A percentile compares a stretch with the other conserved stretches of the same genome.
Evolutionary conservation across 139 green algal genomes (phyloP).

Genomic region (Picochlorum sp.): DNA sequence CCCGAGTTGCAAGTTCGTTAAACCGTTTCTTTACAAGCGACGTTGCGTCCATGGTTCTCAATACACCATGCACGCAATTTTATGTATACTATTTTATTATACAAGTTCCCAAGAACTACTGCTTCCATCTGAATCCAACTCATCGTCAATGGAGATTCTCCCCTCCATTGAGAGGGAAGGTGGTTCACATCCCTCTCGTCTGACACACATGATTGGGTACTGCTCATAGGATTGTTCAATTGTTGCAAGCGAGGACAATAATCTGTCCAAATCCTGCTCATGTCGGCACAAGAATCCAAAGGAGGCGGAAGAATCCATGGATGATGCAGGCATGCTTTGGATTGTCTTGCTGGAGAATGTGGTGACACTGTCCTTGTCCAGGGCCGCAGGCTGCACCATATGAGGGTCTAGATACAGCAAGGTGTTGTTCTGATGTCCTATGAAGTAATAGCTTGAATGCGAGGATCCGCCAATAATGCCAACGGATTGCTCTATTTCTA

Average conservation of each 20-base stretch:
- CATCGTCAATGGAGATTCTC: too few species aligned
- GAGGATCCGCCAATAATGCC: conserved; percentile 85
- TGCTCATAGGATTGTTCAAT: too few species aligned
- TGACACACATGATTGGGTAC: too few species aligned
- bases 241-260: too few species aligned
- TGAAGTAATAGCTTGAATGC: conserved; percentile 72
- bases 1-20: conserved; percentile 4
- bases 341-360: conserved; percentile 30
- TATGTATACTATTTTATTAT: too few species aligned
- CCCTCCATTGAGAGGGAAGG: too few species aligned
- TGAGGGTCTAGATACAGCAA: conserved; percentile 82
- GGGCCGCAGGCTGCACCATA: conserved; percentile 42
- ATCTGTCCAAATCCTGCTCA: background rate
- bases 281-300: conserved; percentile 72
- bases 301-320: conserved; percentile 76
- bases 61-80: background rate
- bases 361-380: conserved; percentile 11
- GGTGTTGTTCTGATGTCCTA: conserved; percentile 57
- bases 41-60: background rate
- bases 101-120: too few species aligned
- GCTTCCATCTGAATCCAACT: too few species aligned
- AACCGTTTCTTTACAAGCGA: background rate
- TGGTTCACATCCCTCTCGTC: too few species aligned
- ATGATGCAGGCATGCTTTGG: conserved; percentile 48
- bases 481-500: conserved; percentile 68